These are phyloP conservation scores for Sequoiadendron giganteum DNA, from an alignment of 75 land plant species.

Conservation along the genomic window DNA sequence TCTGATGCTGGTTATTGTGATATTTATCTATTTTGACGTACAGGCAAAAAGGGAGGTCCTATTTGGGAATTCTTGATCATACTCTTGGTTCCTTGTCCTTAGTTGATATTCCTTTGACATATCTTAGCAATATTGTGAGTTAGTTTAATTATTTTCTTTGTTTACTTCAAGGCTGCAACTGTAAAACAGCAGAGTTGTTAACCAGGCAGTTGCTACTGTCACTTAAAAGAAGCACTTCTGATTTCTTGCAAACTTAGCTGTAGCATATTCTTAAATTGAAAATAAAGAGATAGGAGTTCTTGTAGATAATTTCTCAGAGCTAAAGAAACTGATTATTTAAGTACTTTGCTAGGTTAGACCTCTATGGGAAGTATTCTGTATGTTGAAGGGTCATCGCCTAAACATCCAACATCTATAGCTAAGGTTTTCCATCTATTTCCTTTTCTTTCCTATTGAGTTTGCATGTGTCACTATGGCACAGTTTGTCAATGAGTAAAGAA, in stretches of 20 bases:
- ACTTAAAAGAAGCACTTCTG: neutral
- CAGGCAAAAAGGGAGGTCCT: constrained; percentile 87
- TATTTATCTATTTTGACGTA: constrained; percentile 5
- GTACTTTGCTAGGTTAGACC: constrained; percentile 29
- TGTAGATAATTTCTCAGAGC: neutral
- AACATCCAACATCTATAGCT: constrained; percentile 62
- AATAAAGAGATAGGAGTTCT: neutral
- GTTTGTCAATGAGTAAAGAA: neutral
- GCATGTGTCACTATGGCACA: neutral
- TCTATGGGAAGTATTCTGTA: constrained; percentile 36
- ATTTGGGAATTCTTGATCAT: constrained; percentile 66
- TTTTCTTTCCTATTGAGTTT: neutral
- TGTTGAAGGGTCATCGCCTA: constrained; percentile 72
- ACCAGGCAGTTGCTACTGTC: neutral
- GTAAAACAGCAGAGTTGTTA: neutral
- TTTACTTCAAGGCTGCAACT: neutral
- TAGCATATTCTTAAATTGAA: neutral
- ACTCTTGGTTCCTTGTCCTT: constrained; percentile 28
- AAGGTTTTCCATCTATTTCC: constrained; percentile 42
- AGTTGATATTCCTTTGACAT: constrained; percentile 76
- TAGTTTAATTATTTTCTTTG: neutral
- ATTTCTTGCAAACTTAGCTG: neutral
- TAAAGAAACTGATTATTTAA: neutral
- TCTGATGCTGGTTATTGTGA: neutral
- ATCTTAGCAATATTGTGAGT: constrained; percentile 69